Conservation (phyloP, 2,329 filamentous ascomycete genomes). For the Alternaria arborescens region DNA sequence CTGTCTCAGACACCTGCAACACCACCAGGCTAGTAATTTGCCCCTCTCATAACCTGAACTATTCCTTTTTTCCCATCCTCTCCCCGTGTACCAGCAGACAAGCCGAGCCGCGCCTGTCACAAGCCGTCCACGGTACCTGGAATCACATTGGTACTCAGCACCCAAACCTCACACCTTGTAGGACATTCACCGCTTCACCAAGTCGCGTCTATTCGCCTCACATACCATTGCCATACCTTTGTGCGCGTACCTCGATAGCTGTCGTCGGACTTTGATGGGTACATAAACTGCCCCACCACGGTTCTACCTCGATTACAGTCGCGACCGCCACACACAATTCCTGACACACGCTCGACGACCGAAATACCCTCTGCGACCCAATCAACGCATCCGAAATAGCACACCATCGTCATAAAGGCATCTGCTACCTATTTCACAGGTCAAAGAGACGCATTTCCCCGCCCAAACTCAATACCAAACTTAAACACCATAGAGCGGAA, state of each 20-base stretch:
- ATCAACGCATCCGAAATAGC: background rate
- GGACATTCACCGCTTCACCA: constrained; percentile 1
- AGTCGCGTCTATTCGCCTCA: background rate
- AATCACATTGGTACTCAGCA: constrained; percentile 6
- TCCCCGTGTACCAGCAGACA: constrained; percentile 9
- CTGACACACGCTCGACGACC: background rate
- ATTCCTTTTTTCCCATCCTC: background rate
- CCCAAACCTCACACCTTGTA: constrained; percentile 12
- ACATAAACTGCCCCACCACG: constrained; percentile 36
- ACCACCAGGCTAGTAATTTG: constrained; percentile 2
- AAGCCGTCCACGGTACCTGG: constrained; percentile 1
- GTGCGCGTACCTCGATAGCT: background rate
- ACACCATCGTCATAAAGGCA: constrained; percentile 1
- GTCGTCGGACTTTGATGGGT: constrained; percentile 21
- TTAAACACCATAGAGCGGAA: background rate
- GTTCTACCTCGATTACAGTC: constrained; percentile 22
- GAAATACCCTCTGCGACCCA: background rate
- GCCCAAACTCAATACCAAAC: background rate
- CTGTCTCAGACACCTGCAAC: constrained; percentile 4
- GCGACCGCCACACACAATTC: constrained; percentile 23
- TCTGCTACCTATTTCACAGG: background rate
- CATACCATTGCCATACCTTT: background rate
- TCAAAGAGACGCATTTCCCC: background rate
- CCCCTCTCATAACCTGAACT: background rate
- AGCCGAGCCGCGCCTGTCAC: constrained; percentile 7